Evolutionary conservation across 2,329 filamentous ascomycete species (phyloP), one percentile per base, ranked within the genome.

Genomic region (Xylaria multiplex): DNA sequence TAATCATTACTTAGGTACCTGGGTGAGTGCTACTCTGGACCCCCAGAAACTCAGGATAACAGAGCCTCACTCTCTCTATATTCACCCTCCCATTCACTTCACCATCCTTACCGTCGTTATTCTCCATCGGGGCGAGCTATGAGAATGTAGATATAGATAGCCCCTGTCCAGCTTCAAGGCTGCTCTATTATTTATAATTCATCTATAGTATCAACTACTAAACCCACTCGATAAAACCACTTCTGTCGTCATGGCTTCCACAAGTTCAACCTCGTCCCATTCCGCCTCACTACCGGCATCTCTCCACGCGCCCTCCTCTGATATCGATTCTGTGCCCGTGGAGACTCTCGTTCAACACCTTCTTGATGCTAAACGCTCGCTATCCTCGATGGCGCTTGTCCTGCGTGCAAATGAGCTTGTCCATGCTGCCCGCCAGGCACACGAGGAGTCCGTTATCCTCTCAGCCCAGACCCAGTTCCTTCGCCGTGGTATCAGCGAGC

Each of bases 371-470:
- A 97, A 97, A 77, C 89, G 93, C 50, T 94, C 94, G 1, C 86
- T 98, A 4, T 92, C 91, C 16, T 93, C 93, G 11, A 93, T 96
- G 77, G 88, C 85, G 48, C 89, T 92, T 66, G 93, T 97, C 58
- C 90, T 92, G 76, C 91, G 92, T 66, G 94, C 93, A 70, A 94
- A 96, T 76, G 91, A 96, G 74, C 89, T 97, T 62, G 91, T 96
- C 50, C 93, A 88, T 22, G 84, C 87, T 14, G 93, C 93, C 4
- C 90, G 93, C 40, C 82, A 85, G 37, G 87, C 92, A 40, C 84
- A 97, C 70, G 92, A 97, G 75, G 91, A 96, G 71, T 90, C 90
- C 54, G 90, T 93, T 59, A 84, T 94, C 9, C 84, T 96, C 3
- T 86, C 86, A 24, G 89, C 92, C 7, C 85, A 91, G 72, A 88